phyloP scores from a whole-genome alignment of 352 stramenopile species.

The Globisporangium spiculum region DNA sequence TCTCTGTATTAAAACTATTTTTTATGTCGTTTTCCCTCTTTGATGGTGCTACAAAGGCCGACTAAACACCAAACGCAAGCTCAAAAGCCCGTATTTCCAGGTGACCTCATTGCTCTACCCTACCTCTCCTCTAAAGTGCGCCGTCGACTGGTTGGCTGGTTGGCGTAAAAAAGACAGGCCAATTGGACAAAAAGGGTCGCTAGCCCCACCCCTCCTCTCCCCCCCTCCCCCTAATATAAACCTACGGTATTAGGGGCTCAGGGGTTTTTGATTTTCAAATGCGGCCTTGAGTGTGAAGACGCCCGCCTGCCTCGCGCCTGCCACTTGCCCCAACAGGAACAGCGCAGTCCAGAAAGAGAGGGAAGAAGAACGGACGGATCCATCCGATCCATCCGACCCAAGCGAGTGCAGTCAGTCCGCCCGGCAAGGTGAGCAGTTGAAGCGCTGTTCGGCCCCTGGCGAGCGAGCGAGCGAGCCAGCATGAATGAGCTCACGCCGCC shows the following conservation, averaged over 20 bases:
- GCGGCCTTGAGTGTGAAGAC: constrained; percentile 15
- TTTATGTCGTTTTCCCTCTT: not conserved
- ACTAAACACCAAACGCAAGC: not conserved
- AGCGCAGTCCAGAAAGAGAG: constrained; percentile 13
- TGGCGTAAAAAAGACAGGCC: constrained; percentile 7
- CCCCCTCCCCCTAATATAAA: constrained; percentile 4
- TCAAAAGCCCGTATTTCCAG: not conserved
- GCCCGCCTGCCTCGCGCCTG: not conserved
- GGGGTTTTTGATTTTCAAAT: constrained; percentile 35
- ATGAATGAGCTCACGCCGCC: constrained; percentile 20
- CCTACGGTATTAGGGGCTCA: not conserved
- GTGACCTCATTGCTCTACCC: not conserved
- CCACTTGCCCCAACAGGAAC: not conserved
- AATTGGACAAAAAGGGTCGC: not conserved
- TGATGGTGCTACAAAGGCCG: not conserved
- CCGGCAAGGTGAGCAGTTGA: not conserved
- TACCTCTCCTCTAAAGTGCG: constrained; percentile 18
- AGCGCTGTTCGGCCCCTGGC: not conserved
- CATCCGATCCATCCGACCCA: constrained; percentile 9
- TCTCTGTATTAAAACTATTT: too few relatives aligned
- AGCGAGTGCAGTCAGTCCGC: not conserved
- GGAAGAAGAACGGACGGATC: constrained; percentile 14
- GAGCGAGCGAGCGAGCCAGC: not conserved
- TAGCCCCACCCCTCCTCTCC: not conserved
- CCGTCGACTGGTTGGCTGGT: constrained; percentile 14